Evolutionary conservation across 768 basidiomycete genomes (phyloP), one percentile per base, ranked within the genome.

Genomic region (Pleurotus giganteus): DNA sequence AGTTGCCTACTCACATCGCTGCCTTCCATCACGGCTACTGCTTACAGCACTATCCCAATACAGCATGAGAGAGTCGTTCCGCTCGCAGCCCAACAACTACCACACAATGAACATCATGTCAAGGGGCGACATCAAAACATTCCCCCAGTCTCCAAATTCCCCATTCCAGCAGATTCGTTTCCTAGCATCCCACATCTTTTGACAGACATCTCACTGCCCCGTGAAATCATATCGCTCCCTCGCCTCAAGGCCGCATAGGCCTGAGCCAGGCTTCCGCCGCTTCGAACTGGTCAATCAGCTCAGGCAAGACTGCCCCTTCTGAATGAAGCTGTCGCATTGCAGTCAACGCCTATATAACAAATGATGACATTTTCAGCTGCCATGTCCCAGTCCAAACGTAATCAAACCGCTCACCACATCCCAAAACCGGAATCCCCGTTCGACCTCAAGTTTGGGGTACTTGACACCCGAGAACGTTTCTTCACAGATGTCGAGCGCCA

Each of bases 341-440:
- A 54, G 83, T 81, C 71, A 97, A 81, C 65, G 90, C 83, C 89
- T 91, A 51, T 56, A 47, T 57, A 61, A 23, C 36, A 55, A 45
- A 42, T 61, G 28, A 27, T 21, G 53, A 26, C 49, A 36, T 42
- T 44, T 34, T 36, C 34, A 23, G 37, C 31, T 45, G 34, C 23
- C 12, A 29, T 31, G 39, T 15, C 24, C 19, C 31, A 29, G 36
- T 31, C 37, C 41, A 47, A 54, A 24, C 24, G 19, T 8, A 47
- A 61, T 55, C 21, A 47, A 53, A 44, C 55, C 32, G 83, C 94
- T 74, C 66, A 97, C 95, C 71, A 95, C 81, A 68, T 98, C 94
- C 96, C 96, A 99, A 79, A 98, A 99, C 65, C 96, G 79, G 79
- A 99, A 98, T 4, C 96, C 96, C 47, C 96, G 76, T 71, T 97